phyloP scores from a whole-genome alignment of 2,329 filamentous ascomycete genomes.

The Neurospora crassa region DNA sequence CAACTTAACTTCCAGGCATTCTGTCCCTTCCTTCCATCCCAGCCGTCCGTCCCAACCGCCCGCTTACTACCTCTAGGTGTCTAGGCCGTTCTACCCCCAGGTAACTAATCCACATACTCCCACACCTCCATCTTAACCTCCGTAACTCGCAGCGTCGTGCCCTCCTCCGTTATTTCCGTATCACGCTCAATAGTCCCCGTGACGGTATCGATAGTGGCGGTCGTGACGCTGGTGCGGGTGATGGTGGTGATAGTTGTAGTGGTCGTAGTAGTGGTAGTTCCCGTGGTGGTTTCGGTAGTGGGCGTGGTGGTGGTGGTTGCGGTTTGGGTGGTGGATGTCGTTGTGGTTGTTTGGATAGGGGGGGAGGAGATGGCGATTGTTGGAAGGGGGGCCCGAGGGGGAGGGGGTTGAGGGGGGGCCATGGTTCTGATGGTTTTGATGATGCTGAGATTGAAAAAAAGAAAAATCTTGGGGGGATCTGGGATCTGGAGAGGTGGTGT shows the following conservation, averaged over 20 bases:
- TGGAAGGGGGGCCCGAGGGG: not conserved
- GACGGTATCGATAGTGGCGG: not conserved
- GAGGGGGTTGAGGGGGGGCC: not conserved
- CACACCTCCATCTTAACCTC: not conserved
- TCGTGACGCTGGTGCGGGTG: not conserved
- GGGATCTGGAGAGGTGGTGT: too few relatives aligned
- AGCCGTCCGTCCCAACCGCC: too few relatives aligned
- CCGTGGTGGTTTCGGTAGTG: not conserved
- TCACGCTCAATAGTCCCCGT: not conserved
- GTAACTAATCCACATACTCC: not conserved
- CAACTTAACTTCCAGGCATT: not conserved
- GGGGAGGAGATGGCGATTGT: not conserved
- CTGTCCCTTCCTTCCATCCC: too few relatives aligned
- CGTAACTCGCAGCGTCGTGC: fast-evolving
- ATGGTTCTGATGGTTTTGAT: not conserved
- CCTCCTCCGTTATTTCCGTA: not conserved
- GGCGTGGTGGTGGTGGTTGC: not conserved
- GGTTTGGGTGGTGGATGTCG: not conserved
- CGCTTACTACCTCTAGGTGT: too few relatives aligned
- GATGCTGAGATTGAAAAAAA: not conserved
- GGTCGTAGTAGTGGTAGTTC: not conserved
- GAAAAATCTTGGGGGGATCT: too few relatives aligned
- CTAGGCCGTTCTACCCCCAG: too few relatives aligned
- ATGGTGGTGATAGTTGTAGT: not conserved
- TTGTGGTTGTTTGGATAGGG: not conserved